Conservation (phyloP, 768 basidiomycete genomes). For the Lactifluus piperatus region DNA sequence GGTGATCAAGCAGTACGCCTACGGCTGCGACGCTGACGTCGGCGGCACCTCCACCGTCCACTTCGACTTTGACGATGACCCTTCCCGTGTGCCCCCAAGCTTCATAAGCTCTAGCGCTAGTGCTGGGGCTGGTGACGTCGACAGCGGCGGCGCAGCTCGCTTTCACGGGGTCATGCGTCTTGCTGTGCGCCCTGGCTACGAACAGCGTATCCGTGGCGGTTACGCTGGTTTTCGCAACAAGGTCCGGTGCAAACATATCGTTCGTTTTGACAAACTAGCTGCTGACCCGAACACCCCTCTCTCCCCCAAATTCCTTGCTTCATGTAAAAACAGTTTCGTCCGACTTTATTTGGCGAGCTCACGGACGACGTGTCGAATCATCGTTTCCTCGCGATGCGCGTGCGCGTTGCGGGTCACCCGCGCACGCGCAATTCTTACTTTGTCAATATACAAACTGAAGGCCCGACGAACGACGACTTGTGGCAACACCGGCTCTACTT, state of each 20-base stretch:
- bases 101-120: not conserved
- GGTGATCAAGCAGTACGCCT: constrained; percentile 56
- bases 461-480: constrained; percentile 71
- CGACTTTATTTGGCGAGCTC: constrained; percentile 75
- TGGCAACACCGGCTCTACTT: constrained; percentile 94
- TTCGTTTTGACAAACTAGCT: no score
- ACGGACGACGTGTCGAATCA: constrained; percentile 79
- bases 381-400: constrained; percentile 69
- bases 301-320: no score
- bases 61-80: constrained; percentile 56
- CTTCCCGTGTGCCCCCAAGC: constrained; percentile 35
- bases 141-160: constrained; percentile 41
- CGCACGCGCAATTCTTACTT: constrained; percentile 80
- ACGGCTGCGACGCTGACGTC: constrained; percentile 83
- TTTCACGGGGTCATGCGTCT: constrained; percentile 80
- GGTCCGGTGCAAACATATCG: constrained; percentile 31
- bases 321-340: constrained; percentile 40
- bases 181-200: constrained; percentile 55
- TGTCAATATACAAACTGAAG: constrained; percentile 88
- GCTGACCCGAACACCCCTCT: no score
- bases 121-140: no score
- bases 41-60: constrained; percentile 77
- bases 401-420: constrained; percentile 71
- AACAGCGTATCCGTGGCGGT: constrained; percentile 66
- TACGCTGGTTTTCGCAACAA: constrained; percentile 89